phyloP scores from a whole-genome alignment of 371 early-diverging fungal species.

The Circinella umbellata region DNA sequence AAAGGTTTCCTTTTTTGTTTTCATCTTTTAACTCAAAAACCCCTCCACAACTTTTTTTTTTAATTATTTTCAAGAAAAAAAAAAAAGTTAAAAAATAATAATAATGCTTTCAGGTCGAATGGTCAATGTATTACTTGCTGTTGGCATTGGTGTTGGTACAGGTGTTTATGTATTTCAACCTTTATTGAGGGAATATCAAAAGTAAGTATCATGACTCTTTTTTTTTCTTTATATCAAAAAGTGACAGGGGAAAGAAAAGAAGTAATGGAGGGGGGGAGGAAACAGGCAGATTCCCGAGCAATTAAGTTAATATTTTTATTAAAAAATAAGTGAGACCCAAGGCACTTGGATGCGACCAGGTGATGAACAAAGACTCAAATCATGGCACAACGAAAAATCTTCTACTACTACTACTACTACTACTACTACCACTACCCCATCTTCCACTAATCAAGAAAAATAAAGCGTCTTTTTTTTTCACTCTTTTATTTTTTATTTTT shows the following conservation, averaged over 20 bases:
- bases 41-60: neutral
- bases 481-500: neutral
- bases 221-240: neutral
- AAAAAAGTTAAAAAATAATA: neutral
- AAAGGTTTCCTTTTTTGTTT: no score
- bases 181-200: slow-evolving; percentile 48
- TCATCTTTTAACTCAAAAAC: no score
- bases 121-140: slow-evolving; percentile 33
- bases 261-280: no score
- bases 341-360: slow-evolving; percentile 53
- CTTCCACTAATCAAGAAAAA: no score
- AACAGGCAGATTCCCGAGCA: no score
- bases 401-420: no score
- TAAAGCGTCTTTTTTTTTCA: neutral
- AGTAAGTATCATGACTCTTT: slow-evolving; percentile 24
- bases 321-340: slow-evolving; percentile 36
- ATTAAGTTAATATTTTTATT: neutral
- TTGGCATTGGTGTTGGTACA: slow-evolving; percentile 50
- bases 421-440: no score
- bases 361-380: slow-evolving; percentile 33
- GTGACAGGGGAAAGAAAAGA: no score
- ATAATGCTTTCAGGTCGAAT: slow-evolving; percentile 18
- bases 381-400: neutral
- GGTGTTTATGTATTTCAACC: slow-evolving; percentile 53
- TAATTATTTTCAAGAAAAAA: neutral